Evolutionary conservation across 495 filamentous ascomycete genomes (phyloP).

Genomic region (Penicillium manginii): DNA sequence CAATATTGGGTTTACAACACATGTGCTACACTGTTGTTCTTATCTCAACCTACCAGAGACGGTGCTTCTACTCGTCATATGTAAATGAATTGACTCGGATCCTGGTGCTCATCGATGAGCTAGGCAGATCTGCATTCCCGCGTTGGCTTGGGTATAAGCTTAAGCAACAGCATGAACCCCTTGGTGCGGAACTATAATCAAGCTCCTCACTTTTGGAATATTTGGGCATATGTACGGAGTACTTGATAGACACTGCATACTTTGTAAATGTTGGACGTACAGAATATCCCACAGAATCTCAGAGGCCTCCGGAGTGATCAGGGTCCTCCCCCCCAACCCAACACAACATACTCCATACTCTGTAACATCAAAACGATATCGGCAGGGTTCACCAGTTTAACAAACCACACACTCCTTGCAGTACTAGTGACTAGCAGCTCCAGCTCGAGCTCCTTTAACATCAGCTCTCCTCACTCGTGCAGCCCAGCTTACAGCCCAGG

Average conservation of each 20-base stretch:
- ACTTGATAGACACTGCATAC: not conserved
- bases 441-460: too few relatives aligned
- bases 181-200: slow-evolving; percentile 1
- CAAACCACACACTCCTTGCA: not conserved
- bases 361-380: too few relatives aligned
- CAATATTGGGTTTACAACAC: not conserved
- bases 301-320: not conserved
- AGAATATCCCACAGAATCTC: too few relatives aligned
- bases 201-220: not conserved
- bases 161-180: slow-evolving; percentile 5
- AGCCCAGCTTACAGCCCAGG: not conserved
- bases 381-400: too few relatives aligned
- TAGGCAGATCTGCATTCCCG: slow-evolving; percentile 2
- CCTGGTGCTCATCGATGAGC: not conserved
- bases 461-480: not conserved
- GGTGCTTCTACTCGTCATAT: too few relatives aligned
- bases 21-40: not conserved
- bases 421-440: not conserved
- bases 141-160: not conserved
- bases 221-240: too few relatives aligned
- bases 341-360: too few relatives aligned
- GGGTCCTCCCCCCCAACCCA: not conserved
- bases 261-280: too few relatives aligned
- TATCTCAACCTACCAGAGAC: not conserved
- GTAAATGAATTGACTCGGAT: not conserved